These are phyloP conservation scores for Metschnikowia chrysomelidarum DNA, from an alignment of 805 yeast species.

Conservation along the genomic window DNA sequence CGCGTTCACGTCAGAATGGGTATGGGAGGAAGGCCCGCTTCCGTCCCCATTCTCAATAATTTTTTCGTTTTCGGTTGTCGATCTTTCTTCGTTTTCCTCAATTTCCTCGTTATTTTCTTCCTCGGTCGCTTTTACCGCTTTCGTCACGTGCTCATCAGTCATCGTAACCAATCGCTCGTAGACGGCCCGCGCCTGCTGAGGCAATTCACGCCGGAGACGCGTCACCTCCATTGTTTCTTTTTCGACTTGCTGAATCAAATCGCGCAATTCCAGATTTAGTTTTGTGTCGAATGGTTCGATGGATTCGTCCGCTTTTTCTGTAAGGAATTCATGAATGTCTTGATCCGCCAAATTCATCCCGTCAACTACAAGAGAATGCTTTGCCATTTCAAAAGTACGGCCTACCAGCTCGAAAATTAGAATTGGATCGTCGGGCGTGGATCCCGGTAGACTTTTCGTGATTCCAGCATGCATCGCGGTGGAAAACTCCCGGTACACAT, in stretches of 20 bases:
- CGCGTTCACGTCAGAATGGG: constrained; percentile 2
- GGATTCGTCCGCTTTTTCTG: constrained; percentile 34
- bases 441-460: constrained; percentile 47
- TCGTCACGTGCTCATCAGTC: constrained; percentile 32
- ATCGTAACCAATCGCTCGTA: constrained; percentile 34
- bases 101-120: constrained; percentile 10
- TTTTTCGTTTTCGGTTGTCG: not conserved
- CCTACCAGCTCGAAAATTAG: constrained; percentile 48
- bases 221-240: constrained; percentile 58
- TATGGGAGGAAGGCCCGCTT: not conserved
- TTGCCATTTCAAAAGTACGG: constrained; percentile 56
- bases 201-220: constrained; percentile 51
- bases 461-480: constrained; percentile 44
- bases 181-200: constrained; percentile 36
- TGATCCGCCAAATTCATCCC: constrained; percentile 43
- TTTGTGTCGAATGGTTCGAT: constrained; percentile 72
- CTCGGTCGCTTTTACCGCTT: constrained; percentile 23
- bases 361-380: constrained; percentile 55
- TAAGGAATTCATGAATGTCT: constrained; percentile 24
- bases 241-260: constrained; percentile 58
- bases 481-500: constrained; percentile 44
- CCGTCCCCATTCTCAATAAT: not conserved
- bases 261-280: constrained; percentile 57
- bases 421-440: constrained; percentile 43
- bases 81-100: constrained; percentile 11